Conservation (phyloP, 306 rosid genomes). For the Trifolium subterraneum region DNA sequence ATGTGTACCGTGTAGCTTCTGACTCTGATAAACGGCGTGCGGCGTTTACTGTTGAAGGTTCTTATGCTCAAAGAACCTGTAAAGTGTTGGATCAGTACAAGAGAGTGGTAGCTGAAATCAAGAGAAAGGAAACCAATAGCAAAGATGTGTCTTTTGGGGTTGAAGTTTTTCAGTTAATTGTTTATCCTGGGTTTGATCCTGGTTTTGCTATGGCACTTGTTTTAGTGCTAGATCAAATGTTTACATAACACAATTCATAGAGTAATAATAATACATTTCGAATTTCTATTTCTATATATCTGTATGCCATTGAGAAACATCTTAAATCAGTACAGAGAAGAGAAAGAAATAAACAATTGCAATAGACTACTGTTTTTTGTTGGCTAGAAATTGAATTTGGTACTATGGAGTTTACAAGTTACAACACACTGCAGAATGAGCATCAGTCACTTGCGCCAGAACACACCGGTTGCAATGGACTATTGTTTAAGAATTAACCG, state of each 20-base stretch:
- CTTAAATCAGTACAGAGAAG: neutral
- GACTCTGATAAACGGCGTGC: slow-evolving; percentile 43
- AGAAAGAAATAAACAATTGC: neutral
- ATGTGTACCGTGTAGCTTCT: slow-evolving; percentile 47
- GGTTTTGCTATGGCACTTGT: slow-evolving; percentile 85
- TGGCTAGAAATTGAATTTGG: too few species aligned
- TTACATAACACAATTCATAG: slow-evolving; percentile 43
- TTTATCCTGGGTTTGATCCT: slow-evolving; percentile 71
- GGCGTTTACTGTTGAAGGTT: slow-evolving; percentile 66
- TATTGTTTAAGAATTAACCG: too few species aligned
- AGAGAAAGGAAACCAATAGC: slow-evolving; percentile 60
- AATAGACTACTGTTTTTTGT: too few species aligned
- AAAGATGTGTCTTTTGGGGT: slow-evolving; percentile 70
- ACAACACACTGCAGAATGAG: too few species aligned
- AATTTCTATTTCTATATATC: neutral
- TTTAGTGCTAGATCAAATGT: slow-evolving; percentile 79
- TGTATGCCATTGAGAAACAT: neutral
- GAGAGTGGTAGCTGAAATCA: slow-evolving; percentile 70
- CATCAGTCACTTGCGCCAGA: neutral
- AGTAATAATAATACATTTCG: neutral
- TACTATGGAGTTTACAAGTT: too few species aligned
- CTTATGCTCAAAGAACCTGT: slow-evolving; percentile 70
- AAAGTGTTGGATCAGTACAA: slow-evolving; percentile 64
- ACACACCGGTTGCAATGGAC: neutral
- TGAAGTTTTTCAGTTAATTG: slow-evolving; percentile 78